Percentiles rank a stretch among this genome's conserved stretches.
Conservation (phyloP, 2,329 filamentous ascomycete species). For the Chalara sp. region DNA sequence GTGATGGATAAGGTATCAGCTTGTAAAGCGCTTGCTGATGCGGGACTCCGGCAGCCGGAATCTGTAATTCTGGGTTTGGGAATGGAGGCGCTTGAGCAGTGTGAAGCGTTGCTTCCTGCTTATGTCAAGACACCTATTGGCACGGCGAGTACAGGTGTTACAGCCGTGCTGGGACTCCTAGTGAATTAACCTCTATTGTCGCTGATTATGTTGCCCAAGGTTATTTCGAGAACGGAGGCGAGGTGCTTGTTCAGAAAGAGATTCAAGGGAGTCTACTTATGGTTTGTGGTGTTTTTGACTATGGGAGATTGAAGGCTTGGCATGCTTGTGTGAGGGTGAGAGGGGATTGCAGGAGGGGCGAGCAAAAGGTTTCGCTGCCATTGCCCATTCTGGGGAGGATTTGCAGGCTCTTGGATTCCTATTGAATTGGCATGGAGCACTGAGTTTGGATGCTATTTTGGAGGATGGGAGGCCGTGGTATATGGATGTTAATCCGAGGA, state of each 20-base stretch:
- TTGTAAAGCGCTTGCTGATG: background rate
- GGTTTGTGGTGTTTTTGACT: slow-evolving; percentile 1
- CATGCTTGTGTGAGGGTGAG: slow-evolving; percentile 2
- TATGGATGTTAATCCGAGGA: slow-evolving; percentile 6
- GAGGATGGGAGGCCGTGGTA: background rate
- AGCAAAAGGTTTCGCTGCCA: slow-evolving; percentile 1
- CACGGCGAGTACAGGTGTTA: slow-evolving; percentile 1
- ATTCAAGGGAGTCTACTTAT: slow-evolving; percentile 1
- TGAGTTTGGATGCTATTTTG: slow-evolving; percentile 5
- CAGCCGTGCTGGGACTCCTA: too few species aligned
- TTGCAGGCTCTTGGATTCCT: background rate
- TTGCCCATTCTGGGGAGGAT: background rate
- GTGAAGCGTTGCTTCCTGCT: too few species aligned
- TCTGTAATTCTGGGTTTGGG: background rate
- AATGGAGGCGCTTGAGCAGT: too few species aligned
- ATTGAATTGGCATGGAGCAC: slow-evolving; percentile 5
- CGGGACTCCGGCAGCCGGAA: slow-evolving; percentile 1
- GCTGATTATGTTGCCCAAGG: too few species aligned
- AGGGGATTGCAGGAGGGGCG: slow-evolving; percentile 1
- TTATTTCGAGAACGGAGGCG: background rate
- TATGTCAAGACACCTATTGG: slow-evolving; percentile 2
- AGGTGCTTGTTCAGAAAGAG: slow-evolving; percentile 2
- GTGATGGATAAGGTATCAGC: slow-evolving; percentile 5
- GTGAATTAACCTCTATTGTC: too few species aligned
- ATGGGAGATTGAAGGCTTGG: background rate